These are phyloP conservation scores for Dactylellina parvicollis DNA, from an alignment of 2,329 filamentous ascomycete genomes.

Conservation along the genomic window DNA sequence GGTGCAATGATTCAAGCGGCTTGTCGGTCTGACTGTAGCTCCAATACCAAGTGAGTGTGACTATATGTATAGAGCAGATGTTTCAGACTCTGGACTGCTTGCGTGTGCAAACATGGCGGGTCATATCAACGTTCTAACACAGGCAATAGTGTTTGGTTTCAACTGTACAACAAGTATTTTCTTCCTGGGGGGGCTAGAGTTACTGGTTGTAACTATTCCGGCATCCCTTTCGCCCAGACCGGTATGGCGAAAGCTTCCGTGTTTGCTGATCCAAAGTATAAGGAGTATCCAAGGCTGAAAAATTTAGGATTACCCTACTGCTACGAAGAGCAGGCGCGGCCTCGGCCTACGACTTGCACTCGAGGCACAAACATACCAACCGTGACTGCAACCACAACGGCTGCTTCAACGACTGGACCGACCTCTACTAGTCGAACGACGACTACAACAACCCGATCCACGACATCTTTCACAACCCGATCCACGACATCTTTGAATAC, in stretches of 20 bases:
- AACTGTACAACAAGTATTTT: conserved; percentile 44
- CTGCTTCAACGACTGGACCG: conserved; percentile 55
- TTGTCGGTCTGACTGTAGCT: conserved; percentile 46
- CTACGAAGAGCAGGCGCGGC: conserved; percentile 40
- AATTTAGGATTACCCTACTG: conserved; percentile 33
- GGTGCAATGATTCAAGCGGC: conserved; percentile 48
- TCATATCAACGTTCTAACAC: no score
- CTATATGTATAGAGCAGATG: not conserved
- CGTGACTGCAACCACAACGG: conserved; percentile 30
- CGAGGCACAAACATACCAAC: conserved; percentile 41
- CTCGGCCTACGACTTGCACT: conserved; percentile 41
- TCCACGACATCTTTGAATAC: conserved; percentile 61
- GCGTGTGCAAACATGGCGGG: no score
- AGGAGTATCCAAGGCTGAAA: not conserved
- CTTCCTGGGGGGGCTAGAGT: conserved; percentile 38
- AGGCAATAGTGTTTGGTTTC: conserved; percentile 38
- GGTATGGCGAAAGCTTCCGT: conserved; percentile 6
- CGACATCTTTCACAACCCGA: conserved; percentile 62
- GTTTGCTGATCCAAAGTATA: not conserved
- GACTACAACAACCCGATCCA: conserved; percentile 62
- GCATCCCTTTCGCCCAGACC: conserved; percentile 42
- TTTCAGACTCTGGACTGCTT: not conserved
- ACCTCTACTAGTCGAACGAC: conserved; percentile 61
- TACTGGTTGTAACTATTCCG: conserved; percentile 43
- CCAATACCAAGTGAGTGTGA: conserved; percentile 35